phyloP scores from a whole-genome alignment of 2,329 filamentous ascomycete species.

The Thermomyces lanuginosus region DNA sequence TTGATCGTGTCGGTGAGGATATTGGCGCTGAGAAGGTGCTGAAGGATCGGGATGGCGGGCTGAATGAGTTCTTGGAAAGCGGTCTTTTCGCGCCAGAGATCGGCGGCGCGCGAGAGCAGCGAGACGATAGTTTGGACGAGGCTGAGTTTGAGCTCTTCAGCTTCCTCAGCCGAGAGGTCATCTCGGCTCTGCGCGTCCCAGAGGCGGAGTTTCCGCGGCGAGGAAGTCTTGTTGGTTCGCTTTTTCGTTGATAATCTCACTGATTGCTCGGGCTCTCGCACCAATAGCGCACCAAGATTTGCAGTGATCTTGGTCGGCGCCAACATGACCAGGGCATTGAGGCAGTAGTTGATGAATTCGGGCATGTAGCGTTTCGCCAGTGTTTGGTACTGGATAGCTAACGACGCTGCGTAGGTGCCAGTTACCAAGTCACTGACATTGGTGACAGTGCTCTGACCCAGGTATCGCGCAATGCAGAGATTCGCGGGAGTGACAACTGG shows the following conservation, averaged over 20 bases:
- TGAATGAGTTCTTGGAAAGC: slow-evolving; percentile 67
- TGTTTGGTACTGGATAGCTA: slow-evolving; percentile 67
- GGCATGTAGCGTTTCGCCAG: slow-evolving; percentile 78
- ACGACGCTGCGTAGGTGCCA: slow-evolving; percentile 62
- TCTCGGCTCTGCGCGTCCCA: slow-evolving; percentile 37
- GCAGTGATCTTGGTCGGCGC: slow-evolving; percentile 38
- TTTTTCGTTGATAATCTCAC: slow-evolving; percentile 32
- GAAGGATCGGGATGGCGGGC: slow-evolving; percentile 42
- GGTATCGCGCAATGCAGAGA: slow-evolving; percentile 65
- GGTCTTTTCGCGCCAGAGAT: slow-evolving; percentile 56
- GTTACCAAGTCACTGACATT: slow-evolving; percentile 49
- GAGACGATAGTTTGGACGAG: slow-evolving; percentile 47
- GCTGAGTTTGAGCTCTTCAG: slow-evolving; percentile 38
- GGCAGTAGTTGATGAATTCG: slow-evolving; percentile 65
- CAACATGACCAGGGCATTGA: slow-evolving; percentile 56
- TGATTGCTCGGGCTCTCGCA: slow-evolving; percentile 39
- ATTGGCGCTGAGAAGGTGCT: slow-evolving; percentile 6
- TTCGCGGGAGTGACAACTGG: slow-evolving; percentile 82
- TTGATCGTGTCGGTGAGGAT: slow-evolving; percentile 13
- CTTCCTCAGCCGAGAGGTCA: slow-evolving; percentile 10
- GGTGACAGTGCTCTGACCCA: slow-evolving; percentile 59
- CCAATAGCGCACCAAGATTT: slow-evolving; percentile 42
- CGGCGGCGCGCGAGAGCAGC: slow-evolving; percentile 51
- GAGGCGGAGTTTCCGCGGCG: slow-evolving; percentile 41
- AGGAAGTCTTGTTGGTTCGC: slow-evolving; percentile 10